Evolutionary conservation across 1,284 basidiomycete genomes (phyloP).

Genomic region (Microbotryomycetes sp.): DNA sequence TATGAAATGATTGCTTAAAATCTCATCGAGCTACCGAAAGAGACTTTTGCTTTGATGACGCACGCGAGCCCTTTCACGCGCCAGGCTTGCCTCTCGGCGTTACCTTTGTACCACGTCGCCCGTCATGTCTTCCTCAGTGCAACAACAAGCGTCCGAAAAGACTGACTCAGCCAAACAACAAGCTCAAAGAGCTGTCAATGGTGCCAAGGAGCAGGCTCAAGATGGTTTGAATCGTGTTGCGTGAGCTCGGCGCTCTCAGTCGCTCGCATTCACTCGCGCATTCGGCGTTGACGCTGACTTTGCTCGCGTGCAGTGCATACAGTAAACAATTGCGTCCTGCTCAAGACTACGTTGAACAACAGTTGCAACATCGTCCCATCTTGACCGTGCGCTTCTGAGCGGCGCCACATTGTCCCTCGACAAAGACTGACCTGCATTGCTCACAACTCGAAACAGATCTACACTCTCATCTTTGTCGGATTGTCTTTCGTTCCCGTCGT

Average conservation of each 20-base stretch:
- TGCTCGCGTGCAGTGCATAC: not conserved
- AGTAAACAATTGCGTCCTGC: not conserved
- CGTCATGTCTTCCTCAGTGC: not conserved
- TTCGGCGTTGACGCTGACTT: not conserved
- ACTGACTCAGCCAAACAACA: not conserved
- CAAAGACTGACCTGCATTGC: not conserved
- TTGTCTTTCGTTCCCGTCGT: conserved; percentile 17
- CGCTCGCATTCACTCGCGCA: not conserved
- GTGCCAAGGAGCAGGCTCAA: not conserved
- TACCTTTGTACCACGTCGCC: not conserved
- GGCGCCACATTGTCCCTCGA: not conserved
- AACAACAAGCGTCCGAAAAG: not conserved
- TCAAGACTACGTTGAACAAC: not conserved
- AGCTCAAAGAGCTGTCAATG: not conserved
- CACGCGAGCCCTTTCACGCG: too few relatives aligned
- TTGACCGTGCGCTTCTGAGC: not conserved
- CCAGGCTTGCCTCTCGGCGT: not conserved
- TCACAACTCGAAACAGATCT: not conserved
- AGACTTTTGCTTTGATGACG: too few relatives aligned
- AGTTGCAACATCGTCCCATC: not conserved
- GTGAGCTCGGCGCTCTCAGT: not conserved
- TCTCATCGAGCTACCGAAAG: too few relatives aligned
- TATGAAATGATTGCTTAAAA: too few relatives aligned
- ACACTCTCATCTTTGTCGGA: conserved; percentile 7
- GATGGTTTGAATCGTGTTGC: not conserved